These are phyloP conservation scores for Heterococcus sp. DNA, from an alignment of 108 stramenopile species.

Conservation along the genomic window DNA sequence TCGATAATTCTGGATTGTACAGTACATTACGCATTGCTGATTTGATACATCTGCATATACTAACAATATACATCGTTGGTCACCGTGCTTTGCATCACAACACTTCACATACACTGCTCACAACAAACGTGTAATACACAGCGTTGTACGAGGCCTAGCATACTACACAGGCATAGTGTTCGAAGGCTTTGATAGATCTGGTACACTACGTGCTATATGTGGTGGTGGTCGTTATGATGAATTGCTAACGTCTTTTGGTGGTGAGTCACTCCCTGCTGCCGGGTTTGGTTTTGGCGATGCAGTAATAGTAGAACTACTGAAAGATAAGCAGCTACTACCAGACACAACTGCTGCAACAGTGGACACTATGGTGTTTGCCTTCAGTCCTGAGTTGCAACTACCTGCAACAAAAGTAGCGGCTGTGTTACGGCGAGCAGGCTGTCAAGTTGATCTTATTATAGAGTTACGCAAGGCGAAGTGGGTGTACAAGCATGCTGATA, in stretches of 20 bases:
- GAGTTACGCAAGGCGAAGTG: constrained; percentile 89
- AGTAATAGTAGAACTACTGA: constrained; percentile 90
- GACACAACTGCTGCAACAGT: constrained; percentile 56
- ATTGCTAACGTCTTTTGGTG: constrained; percentile 91
- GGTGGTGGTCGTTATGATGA: constrained; percentile 96
- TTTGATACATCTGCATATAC: too few relatives aligned
- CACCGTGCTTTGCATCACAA: too few relatives aligned
- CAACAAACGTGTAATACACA: too few relatives aligned
- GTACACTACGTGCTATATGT: constrained; percentile 90
- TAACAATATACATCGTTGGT: too few relatives aligned
- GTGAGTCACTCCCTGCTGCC: constrained; percentile 83
- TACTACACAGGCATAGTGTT: constrained; percentile 97
- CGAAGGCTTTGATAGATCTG: constrained; percentile 92
- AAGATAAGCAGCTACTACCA: constrained; percentile 79
- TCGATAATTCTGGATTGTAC: too few relatives aligned
- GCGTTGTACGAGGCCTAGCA: constrained; percentile 89
- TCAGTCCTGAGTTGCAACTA: not conserved
- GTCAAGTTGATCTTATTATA: constrained; percentile 81
- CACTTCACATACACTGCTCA: too few relatives aligned
- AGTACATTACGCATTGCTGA: too few relatives aligned
- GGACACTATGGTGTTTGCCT: not conserved
- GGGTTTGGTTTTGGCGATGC: constrained; percentile 99
- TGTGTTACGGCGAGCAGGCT: constrained; percentile 72
- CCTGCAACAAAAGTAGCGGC: constrained; percentile 55
- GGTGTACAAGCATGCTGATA: constrained; percentile 91